A percentile compares a stretch with the other conserved stretches of the same genome.
phyloP scores from a whole-genome alignment of 1,284 basidiomycete genomes.

The Sporisorium reilianum region DNA sequence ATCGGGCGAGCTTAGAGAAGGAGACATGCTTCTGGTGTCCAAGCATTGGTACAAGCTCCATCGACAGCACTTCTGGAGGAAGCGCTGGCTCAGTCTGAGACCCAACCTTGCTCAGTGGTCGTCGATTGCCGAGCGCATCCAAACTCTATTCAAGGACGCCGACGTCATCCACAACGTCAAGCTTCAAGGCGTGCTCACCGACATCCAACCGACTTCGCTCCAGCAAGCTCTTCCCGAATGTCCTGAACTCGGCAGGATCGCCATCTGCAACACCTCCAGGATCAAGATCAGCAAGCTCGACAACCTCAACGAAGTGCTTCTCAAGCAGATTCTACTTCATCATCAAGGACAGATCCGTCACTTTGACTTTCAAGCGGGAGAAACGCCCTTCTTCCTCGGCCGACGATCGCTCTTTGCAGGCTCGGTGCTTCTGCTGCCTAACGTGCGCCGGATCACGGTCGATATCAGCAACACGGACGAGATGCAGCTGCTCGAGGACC shows the following conservation, averaged over 20 bases:
- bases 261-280: not conserved
- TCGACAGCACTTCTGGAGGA: constrained; percentile 16
- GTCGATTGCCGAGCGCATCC: constrained; percentile 11
- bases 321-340: constrained; percentile 17
- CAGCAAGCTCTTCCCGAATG: constrained; percentile 9
- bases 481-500: not conserved
- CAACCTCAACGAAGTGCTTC: constrained; percentile 21
- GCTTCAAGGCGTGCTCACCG: constrained; percentile 9
- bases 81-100: constrained; percentile 18
- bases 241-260: constrained; percentile 8
- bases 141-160: not conserved
- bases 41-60: constrained; percentile 15
- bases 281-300: constrained; percentile 25
- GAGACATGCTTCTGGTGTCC: constrained; percentile 24
- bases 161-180: constrained; percentile 28
- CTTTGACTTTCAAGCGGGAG: constrained; percentile 20
- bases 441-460: constrained; percentile 14
- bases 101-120: constrained; percentile 8
- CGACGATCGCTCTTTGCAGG: constrained; percentile 18
- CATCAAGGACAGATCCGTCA: constrained; percentile 13
- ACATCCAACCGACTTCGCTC: constrained; percentile 16
- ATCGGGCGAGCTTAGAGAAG: not conserved
- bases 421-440: constrained; percentile 10
- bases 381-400: constrained; percentile 18
- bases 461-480: constrained; percentile 14